Evolutionary conservation across 2,329 filamentous ascomycete species (phyloP), one percentile per base, ranked within the genome.

Genomic region (Fusarium agapanthi): DNA sequence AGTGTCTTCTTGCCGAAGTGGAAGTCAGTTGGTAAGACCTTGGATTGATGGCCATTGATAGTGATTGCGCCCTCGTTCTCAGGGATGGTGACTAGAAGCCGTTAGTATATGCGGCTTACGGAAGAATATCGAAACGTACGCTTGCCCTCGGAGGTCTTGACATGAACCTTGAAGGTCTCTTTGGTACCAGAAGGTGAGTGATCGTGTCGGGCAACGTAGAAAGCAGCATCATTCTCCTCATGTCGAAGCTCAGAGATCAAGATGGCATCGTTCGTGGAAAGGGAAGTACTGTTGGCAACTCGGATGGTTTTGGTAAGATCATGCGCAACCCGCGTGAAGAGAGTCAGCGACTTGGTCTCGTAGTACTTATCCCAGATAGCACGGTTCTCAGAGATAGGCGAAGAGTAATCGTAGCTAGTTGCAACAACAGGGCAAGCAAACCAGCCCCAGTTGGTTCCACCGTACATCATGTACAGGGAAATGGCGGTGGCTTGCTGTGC

Each of bases 401-500:
- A 87, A 10, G 87, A 89, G 76, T 91, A 91, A 76, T 91, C 90
- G 71, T 91, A 91, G 37, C 87, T 90, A 7, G 87, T 88, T 4
- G 86, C 88, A 35, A 89, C 88, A 2, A 88, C 86, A 0, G 89
- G 88, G 8, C 86, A 85, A 18, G 88, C 86, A 35, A 90, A 80
- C 53, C 86, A 86, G 10, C 89, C 89, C 89, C 88, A 91, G 69
- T 88, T 90, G 0, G 90, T 91, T 6, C 90, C 90, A 8, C 90
- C 90, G 58, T 86, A 92, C 57, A 90, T 80, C 89, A 92, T 91
- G 76, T 92, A 92, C 5, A 92, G 78, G 35, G 86, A 90, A 61
- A 91, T 85, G 0, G 88, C 88, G 0, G 88, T 89, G 7, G 90
- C 85, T 2, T 87, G 83, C 73, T 91, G 87, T 32, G 84, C 88